These are phyloP conservation scores for Ophiostoma sp. DNA, from an alignment of 2,329 filamentous ascomycete genomes.

Conservation along the genomic window DNA sequence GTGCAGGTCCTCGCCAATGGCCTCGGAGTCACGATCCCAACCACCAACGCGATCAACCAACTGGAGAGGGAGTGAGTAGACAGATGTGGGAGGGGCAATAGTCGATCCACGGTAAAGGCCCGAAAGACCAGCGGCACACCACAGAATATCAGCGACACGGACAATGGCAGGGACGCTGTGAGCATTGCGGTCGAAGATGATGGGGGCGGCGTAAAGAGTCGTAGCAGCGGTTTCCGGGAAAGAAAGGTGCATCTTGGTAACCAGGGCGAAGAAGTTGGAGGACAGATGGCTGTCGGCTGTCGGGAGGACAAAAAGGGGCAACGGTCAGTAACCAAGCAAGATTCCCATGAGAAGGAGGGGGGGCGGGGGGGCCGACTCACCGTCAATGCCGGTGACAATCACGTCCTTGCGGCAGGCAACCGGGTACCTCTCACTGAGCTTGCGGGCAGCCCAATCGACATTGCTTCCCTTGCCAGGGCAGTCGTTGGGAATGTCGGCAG, in stretches of 20 bases:
- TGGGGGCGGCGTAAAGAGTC: slow-evolving; percentile 68
- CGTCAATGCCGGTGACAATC: slow-evolving; percentile 71
- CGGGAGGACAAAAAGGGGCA: slow-evolving; percentile 32
- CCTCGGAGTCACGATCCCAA: slow-evolving; percentile 69
- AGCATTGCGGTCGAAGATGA: slow-evolving; percentile 73
- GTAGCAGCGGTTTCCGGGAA: slow-evolving; percentile 61
- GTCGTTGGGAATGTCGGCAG: slow-evolving; percentile 64
- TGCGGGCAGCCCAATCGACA: slow-evolving; percentile 67
- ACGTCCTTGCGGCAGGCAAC: slow-evolving; percentile 58
- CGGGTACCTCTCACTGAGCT: slow-evolving; percentile 62
- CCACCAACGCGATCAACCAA: slow-evolving; percentile 68
- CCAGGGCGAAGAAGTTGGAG: slow-evolving; percentile 64
- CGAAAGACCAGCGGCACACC: slow-evolving; percentile 70
- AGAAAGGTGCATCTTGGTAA: slow-evolving; percentile 62
- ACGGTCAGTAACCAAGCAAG: slow-evolving; percentile 30
- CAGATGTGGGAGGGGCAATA: slow-evolving; percentile 70
- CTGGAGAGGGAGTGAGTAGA: slow-evolving; percentile 68
- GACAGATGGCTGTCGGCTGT: slow-evolving; percentile 71
- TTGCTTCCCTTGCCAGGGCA: slow-evolving; percentile 75
- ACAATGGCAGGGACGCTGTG: slow-evolving; percentile 67
- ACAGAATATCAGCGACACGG: slow-evolving; percentile 70
- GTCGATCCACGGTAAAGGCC: slow-evolving; percentile 64
- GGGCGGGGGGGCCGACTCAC: no score
- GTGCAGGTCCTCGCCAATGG: slow-evolving; percentile 74
- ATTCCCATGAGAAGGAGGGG: background rate